These are phyloP conservation scores for Schizophyllum amplum DNA, from an alignment of 1,284 basidiomycete genomes.

Conservation along the genomic window DNA sequence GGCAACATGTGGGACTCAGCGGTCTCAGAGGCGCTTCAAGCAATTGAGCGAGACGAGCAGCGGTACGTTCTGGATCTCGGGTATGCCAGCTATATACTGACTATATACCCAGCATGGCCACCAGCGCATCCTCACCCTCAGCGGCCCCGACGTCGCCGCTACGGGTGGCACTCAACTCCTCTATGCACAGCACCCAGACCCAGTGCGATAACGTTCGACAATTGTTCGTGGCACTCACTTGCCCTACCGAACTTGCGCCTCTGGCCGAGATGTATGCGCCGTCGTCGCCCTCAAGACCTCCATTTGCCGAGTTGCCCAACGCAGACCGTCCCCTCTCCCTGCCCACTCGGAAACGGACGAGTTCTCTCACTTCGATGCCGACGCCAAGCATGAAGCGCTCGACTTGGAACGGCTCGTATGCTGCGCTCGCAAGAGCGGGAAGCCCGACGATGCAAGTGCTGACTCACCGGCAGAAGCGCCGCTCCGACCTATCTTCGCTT, in stretches of 20 bases:
- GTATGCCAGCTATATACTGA: no score
- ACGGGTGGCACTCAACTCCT: conserved; percentile 62
- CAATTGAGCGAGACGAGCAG: conserved; percentile 62
- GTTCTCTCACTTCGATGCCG: conserved; percentile 5
- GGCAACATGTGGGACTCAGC: conserved; percentile 64
- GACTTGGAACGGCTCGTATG: conserved; percentile 67
- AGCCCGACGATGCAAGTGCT: conserved; percentile 34
- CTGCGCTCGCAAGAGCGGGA: conserved; percentile 30
- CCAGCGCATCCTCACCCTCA: conserved; percentile 25
- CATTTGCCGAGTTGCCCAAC: conserved; percentile 5
- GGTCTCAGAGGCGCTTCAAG: conserved; percentile 55
- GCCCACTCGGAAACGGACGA: conserved; percentile 20
- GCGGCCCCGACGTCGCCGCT: conserved; percentile 41
- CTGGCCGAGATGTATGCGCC: conserved; percentile 81
- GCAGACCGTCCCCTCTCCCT: conserved; percentile 33
- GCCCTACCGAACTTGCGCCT: conserved; percentile 58
- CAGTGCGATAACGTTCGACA: conserved; percentile 76
- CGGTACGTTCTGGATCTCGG: conserved; percentile 30
- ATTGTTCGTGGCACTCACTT: conserved; percentile 65
- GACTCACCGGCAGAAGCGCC: conserved; percentile 40
- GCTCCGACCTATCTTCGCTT: conserved; percentile 44
- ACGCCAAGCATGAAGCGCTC: conserved; percentile 41
- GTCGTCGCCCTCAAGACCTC: conserved; percentile 41
- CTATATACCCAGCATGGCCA: no score
- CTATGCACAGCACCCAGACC: conserved; percentile 62